phyloP scores from a whole-genome alignment of 805 yeast genomes.

The Sugiyamaella boreocaroliniensis region DNA sequence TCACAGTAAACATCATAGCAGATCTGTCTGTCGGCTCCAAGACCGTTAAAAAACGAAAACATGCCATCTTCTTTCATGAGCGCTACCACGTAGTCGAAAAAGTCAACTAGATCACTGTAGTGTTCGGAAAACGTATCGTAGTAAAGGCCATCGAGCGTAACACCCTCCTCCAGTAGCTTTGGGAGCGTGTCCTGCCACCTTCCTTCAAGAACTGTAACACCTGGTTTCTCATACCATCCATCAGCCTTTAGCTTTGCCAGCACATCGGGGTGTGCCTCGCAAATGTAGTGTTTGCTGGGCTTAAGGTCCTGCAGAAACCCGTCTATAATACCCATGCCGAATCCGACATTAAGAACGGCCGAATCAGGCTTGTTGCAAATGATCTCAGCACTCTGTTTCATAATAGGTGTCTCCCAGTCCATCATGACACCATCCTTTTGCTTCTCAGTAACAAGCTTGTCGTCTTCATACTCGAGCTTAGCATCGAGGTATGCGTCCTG shows the following conservation, averaged over 20 bases:
- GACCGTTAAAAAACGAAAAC: slow-evolving; percentile 88
- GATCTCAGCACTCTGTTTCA: slow-evolving; percentile 73
- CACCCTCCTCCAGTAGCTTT: slow-evolving; percentile 52
- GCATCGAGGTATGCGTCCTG: slow-evolving; percentile 60
- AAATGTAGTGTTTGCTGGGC: slow-evolving; percentile 74
- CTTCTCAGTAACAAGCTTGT: slow-evolving; percentile 64
- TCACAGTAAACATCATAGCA: slow-evolving; percentile 79
- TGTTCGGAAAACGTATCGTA: slow-evolving; percentile 93
- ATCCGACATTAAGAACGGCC: slow-evolving; percentile 75
- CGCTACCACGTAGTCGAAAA: slow-evolving; percentile 78
- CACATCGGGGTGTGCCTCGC: slow-evolving; percentile 95
- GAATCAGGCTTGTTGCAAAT: slow-evolving; percentile 40
- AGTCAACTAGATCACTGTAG: slow-evolving; percentile 78
- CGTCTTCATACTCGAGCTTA: slow-evolving; percentile 58
- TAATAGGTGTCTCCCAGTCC: slow-evolving; percentile 87
- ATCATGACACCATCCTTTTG: slow-evolving; percentile 92
- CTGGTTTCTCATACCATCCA: slow-evolving; percentile 75
- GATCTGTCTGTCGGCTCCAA: slow-evolving; percentile 71
- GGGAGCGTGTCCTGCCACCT: slow-evolving; percentile 86
- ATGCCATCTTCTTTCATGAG: slow-evolving; percentile 64
- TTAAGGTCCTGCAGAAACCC: slow-evolving; percentile 53
- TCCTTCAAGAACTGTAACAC: slow-evolving; percentile 75
- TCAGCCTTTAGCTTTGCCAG: slow-evolving; percentile 55
- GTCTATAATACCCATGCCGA: slow-evolving; percentile 96
- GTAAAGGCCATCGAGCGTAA: slow-evolving; percentile 83